Conservation (phyloP, 352 stramenopile genomes). For the Blastocystis sp. region DNA sequence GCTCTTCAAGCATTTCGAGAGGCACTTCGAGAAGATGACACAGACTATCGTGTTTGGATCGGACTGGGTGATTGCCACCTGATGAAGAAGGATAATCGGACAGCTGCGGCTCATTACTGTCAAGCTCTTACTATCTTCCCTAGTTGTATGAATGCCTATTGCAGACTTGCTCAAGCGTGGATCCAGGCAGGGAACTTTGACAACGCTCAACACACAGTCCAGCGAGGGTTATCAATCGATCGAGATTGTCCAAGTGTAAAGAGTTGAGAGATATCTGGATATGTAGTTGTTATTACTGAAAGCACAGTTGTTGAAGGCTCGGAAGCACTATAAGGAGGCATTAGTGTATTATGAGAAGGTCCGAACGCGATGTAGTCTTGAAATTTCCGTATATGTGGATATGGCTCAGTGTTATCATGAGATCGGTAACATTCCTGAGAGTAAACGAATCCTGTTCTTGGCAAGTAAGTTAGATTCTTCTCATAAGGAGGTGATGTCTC, state of each 20-base stretch:
- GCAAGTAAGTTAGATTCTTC: slow-evolving; percentile 12
- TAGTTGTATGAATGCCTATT: not conserved
- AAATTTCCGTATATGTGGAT: slow-evolving; percentile 16
- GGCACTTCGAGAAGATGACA: not conserved
- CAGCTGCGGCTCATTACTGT: not conserved
- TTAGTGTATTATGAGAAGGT: not conserved
- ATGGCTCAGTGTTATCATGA: slow-evolving; percentile 60
- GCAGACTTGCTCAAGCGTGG: not conserved
- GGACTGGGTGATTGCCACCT: slow-evolving; percentile 35
- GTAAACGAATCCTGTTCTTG: slow-evolving; percentile 42
- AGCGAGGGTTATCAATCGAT: not conserved
- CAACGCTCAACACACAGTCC: not conserved
- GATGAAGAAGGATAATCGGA: not conserved
- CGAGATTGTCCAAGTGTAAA: not conserved
- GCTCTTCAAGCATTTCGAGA: not conserved
- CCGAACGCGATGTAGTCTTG: not conserved
- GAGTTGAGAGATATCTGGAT: not conserved
- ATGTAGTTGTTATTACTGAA: slow-evolving; percentile 10
- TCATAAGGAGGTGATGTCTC: not conserved
- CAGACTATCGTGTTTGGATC: slow-evolving; percentile 28
- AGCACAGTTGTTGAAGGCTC: not conserved
- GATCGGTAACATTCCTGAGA: slow-evolving; percentile 8
- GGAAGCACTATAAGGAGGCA: slow-evolving; percentile 19
- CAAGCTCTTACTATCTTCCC: slow-evolving; percentile 7
- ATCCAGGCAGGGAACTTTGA: not conserved